These are phyloP conservation scores for Nicotiana benthamiana DNA, from an alignment of 257 asterid species.

Conservation along the genomic window DNA sequence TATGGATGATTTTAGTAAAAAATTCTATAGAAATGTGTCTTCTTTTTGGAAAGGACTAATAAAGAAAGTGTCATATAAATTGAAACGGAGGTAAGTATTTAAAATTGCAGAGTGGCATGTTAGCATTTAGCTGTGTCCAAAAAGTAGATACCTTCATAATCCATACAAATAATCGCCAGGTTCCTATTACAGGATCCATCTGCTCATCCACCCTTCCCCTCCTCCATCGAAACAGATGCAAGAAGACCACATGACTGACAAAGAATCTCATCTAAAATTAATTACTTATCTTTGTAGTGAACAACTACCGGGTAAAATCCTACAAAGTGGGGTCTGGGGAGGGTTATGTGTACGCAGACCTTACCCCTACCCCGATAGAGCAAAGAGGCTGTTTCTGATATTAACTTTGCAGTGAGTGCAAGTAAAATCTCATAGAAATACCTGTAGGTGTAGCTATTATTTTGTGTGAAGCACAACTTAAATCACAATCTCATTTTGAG, in stretches of 20 bases:
- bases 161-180: neutral
- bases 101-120: neutral
- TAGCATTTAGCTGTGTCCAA: neutral
- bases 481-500: conserved; percentile 6
- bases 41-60: too few relatives aligned
- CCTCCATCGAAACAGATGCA: neutral
- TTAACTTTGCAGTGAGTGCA: neutral
- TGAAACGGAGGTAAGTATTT: neutral
- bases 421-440: neutral
- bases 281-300: neutral
- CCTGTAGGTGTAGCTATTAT: neutral
- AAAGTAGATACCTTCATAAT: neutral
- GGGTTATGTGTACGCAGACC: too few relatives aligned
- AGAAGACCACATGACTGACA: neutral
- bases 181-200: neutral
- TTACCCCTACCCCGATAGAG: too few relatives aligned
- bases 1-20: too few relatives aligned
- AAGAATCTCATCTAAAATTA: neutral
- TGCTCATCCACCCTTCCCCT: neutral
- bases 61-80: too few relatives aligned
- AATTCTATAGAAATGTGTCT: too few relatives aligned
- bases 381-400: too few relatives aligned
- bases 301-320: too few relatives aligned
- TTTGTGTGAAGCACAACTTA: neutral
- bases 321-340: too few relatives aligned